Conservation (phyloP, 108 stramenopile genomes). For the Bacterosira constricta region DNA sequence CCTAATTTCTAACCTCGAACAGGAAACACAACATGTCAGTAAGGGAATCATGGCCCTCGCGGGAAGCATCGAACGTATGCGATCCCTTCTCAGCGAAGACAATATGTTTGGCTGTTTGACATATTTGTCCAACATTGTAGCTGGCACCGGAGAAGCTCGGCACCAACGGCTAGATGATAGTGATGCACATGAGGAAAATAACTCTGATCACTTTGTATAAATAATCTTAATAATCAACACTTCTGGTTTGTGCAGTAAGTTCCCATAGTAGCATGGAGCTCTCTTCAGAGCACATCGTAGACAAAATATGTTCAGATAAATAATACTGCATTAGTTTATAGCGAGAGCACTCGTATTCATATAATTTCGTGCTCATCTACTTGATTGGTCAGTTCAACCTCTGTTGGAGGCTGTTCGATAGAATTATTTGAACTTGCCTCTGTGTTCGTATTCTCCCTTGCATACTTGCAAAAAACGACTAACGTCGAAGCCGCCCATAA, state of each 20-base stretch:
- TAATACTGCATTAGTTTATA: no score
- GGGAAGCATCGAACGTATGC: constrained; percentile 64
- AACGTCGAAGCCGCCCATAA: constrained; percentile 56
- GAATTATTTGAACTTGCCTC: no score
- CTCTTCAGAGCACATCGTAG: no score
- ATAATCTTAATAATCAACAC: no score
- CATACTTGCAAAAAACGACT: constrained; percentile 56
- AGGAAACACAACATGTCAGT: constrained; percentile 83
- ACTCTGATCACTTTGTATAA: constrained; percentile 7
- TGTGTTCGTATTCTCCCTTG: constrained; percentile 8
- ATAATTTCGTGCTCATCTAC: background rate
- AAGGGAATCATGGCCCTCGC: constrained; percentile 70
- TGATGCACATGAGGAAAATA: background rate
- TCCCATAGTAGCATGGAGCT: no score
- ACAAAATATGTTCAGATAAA: no score
- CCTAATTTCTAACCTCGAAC: constrained; percentile 70
- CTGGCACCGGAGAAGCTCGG: constrained; percentile 22
- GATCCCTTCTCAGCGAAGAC: constrained; percentile 47
- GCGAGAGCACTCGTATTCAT: background rate
- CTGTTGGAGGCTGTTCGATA: background rate
- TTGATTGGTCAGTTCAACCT: constrained; percentile 14
- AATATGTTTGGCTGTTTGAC: constrained; percentile 37
- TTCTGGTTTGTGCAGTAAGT: no score
- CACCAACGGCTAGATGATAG: constrained; percentile 30
- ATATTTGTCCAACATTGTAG: constrained; percentile 28